Conservation (phyloP, 2,329 filamentous ascomycete genomes). For the Akanthomyces muscarius region DNA sequence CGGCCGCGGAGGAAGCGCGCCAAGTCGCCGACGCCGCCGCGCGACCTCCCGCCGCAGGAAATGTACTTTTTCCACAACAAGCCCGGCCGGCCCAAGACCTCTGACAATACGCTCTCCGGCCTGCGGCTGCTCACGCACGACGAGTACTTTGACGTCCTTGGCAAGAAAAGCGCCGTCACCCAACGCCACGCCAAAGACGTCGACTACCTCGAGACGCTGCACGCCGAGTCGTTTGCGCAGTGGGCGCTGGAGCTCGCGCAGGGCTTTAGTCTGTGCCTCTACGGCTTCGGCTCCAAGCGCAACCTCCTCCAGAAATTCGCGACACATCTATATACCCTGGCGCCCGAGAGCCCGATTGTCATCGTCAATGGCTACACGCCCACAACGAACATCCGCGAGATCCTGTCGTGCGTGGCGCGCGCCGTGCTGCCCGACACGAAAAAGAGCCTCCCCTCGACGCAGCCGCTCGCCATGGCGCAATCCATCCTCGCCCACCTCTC, state of each 20-base stretch:
- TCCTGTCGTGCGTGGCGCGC: conserved; percentile 52
- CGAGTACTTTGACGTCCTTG: conserved; percentile 72
- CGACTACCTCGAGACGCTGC: conserved; percentile 67
- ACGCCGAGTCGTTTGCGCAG: conserved; percentile 79
- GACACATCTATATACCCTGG: conserved; percentile 52
- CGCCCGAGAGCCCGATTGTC: conserved; percentile 51
- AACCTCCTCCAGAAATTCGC: conserved; percentile 72
- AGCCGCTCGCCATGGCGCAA: conserved; percentile 12
- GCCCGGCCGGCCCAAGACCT: conserved; percentile 75
- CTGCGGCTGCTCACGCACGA: conserved; percentile 80
- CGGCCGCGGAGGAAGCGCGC: conserved; percentile 27
- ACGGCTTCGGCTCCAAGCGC: conserved; percentile 89
- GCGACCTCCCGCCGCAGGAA: conserved; percentile 80
- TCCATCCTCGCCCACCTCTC: conserved; percentile 34
- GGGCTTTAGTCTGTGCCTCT: conserved; percentile 84
- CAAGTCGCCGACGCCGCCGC: conserved; percentile 73
- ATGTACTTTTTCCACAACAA: conserved; percentile 92
- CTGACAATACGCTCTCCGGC: conserved; percentile 75
- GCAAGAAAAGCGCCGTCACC: conserved; percentile 32
- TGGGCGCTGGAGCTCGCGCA: conserved; percentile 89
- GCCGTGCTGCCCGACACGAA: conserved; percentile 54
- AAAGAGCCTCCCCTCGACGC: neutral
- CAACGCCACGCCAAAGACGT: conserved; percentile 67
- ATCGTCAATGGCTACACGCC: conserved; percentile 82
- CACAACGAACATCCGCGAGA: conserved; percentile 62